These are phyloP conservation scores for Rhodotorula babjevae DNA, from an alignment of 768 basidiomycete genomes.

Conservation along the genomic window DNA sequence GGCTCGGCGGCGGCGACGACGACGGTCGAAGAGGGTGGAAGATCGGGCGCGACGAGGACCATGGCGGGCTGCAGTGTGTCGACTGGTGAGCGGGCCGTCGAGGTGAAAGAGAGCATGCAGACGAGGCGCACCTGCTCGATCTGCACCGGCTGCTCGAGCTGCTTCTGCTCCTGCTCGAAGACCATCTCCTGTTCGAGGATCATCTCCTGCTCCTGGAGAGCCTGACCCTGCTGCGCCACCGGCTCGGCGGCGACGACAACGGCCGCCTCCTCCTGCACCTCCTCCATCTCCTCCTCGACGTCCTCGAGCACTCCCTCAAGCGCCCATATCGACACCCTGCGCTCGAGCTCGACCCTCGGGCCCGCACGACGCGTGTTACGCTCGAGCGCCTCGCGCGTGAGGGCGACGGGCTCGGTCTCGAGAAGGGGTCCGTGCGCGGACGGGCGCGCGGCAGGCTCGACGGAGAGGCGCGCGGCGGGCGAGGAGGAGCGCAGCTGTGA, in stretches of 20 bases:
- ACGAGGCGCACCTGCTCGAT: background rate
- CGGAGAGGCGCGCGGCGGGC: too few species aligned
- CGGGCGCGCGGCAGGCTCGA: too few species aligned
- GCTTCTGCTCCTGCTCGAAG: background rate
- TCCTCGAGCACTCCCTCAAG: background rate
- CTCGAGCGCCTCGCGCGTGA: slow-evolving; percentile 24
- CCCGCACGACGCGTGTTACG: slow-evolving; percentile 3
- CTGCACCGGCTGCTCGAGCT: too few species aligned
- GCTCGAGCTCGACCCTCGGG: background rate
- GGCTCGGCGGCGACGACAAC: too few species aligned
- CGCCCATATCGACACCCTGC: slow-evolving; percentile 17
- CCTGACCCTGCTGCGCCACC: background rate
- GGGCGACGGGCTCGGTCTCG: background rate
- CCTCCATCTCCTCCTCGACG: background rate
- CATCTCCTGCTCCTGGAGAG: background rate
- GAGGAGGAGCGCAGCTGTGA: too few species aligned
- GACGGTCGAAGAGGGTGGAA: too few species aligned
- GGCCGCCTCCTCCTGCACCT: background rate
- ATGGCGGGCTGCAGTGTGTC: too few species aligned
- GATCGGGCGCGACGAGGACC: too few species aligned
- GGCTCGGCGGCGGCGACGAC: too few species aligned
- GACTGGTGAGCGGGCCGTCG: too few species aligned
- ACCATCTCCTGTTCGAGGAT: background rate
- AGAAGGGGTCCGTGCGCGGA: background rate
- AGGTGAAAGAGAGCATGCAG: too few species aligned